Percentiles rank a stretch among this genome's conserved stretches.
Evolutionary conservation across 2,329 filamentous ascomycete genomes (phyloP).

Genomic region (Macrophomina tecta): DNA sequence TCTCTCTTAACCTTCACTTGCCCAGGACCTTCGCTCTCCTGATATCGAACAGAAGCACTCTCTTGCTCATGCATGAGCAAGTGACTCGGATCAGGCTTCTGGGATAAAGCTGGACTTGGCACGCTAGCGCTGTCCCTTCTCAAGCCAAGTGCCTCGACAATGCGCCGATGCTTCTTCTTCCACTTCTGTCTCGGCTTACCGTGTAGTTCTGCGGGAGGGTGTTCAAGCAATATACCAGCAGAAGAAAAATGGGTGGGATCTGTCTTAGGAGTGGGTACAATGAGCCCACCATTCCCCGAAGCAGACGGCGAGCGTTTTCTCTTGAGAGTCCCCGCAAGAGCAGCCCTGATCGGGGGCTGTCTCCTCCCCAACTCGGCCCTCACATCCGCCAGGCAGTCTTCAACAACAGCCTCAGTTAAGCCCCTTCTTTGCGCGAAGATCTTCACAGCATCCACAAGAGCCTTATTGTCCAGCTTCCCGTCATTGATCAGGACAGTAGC

Average conservation of each 20-base stretch:
- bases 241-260: no score
- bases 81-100: no score
- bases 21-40: not conserved
- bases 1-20: not conserved
- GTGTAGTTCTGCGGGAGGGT: no score
- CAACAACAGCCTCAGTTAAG: not conserved
- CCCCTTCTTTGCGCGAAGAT: conserved; percentile 1
- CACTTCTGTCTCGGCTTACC: no score
- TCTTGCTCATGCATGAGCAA: not conserved
- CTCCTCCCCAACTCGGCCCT: not conserved
- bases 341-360: not conserved
- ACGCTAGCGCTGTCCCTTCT: no score
- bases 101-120: no score
- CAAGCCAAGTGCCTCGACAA: no score
- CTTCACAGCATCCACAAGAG: not conserved
- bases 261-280: not conserved
- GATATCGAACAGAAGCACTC: not conserved
- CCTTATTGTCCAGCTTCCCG: not conserved
- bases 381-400: conserved; percentile 4
- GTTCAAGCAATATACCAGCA: no score
- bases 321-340: not conserved
- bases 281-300: not conserved
- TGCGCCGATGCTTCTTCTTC: no score
- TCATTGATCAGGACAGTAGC: not conserved
- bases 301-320: conserved; percentile 2